A percentile compares a stretch with the other conserved stretches of the same genome.
Conservation (phyloP, 495 filamentous ascomycete genomes). For the Talaromyces trachyspermus region DNA sequence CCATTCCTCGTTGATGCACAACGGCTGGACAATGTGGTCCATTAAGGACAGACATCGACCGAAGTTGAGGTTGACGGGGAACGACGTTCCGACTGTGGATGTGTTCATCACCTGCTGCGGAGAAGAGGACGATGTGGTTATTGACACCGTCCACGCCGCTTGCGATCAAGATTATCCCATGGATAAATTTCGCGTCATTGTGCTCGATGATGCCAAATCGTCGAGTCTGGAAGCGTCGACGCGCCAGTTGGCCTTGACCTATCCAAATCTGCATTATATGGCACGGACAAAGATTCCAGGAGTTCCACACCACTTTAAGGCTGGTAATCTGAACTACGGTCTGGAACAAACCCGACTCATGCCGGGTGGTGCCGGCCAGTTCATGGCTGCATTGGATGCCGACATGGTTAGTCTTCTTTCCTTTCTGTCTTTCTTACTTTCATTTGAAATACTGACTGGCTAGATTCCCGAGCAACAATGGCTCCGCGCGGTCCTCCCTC, state of each 20-base stretch:
- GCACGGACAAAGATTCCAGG: slow-evolving; percentile 39
- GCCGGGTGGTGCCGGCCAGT: slow-evolving; percentile 35
- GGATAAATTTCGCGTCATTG: slow-evolving; percentile 40
- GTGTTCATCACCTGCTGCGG: slow-evolving; percentile 44
- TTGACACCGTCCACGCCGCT: slow-evolving; percentile 45
- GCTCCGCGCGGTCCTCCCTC: slow-evolving; percentile 42
- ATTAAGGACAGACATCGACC: slow-evolving; percentile 31
- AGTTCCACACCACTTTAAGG: slow-evolving; percentile 47
- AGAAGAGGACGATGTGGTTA: slow-evolving; percentile 45
- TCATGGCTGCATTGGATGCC: slow-evolving; percentile 45
- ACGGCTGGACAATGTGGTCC: slow-evolving; percentile 35
- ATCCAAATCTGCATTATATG: slow-evolving; percentile 41
- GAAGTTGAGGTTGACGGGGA: slow-evolving; percentile 33
- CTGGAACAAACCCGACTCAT: slow-evolving; percentile 27
- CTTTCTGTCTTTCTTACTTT: neutral
- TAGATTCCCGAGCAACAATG: slow-evolving; percentile 45
- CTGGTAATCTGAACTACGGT: slow-evolving; percentile 47
- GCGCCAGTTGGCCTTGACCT: slow-evolving; percentile 17
- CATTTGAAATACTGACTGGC: slow-evolving; percentile 1
- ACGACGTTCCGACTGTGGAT: slow-evolving; percentile 41
- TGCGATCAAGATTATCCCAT: slow-evolving; percentile 41
- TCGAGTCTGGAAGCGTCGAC: slow-evolving; percentile 24
- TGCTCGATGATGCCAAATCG: slow-evolving; percentile 44
- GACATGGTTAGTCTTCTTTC: slow-evolving; percentile 38
- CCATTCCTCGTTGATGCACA: slow-evolving; percentile 36